These are phyloP conservation scores for Pseudogymnoascus pannorum DNA, from an alignment of 2,329 filamentous ascomycete genomes.

Conservation along the genomic window DNA sequence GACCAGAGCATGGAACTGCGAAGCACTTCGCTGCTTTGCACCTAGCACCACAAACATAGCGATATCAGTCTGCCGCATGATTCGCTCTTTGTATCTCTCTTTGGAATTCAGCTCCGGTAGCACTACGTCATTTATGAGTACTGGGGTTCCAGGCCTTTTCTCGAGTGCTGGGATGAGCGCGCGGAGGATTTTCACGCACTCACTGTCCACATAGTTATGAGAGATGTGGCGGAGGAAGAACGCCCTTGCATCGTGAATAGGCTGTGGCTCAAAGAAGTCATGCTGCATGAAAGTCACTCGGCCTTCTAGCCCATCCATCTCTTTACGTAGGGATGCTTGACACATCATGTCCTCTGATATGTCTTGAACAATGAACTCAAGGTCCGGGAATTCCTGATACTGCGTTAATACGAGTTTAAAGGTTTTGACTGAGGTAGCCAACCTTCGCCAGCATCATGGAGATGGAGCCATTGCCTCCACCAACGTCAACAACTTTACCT, in stretches of 20 bases:
- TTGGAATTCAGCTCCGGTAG: constrained; percentile 23
- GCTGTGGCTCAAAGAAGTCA: constrained; percentile 33
- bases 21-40: constrained; percentile 23
- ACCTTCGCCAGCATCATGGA: constrained; percentile 22
- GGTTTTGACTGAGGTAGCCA: constrained; percentile 10
- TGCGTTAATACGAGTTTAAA: neutral
- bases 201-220: constrained; percentile 35
- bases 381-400: constrained; percentile 7
- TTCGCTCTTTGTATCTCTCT: constrained; percentile 20
- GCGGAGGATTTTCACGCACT: constrained; percentile 31
- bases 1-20: constrained; percentile 19
- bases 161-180: constrained; percentile 30
- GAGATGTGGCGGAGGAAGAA: constrained; percentile 34
- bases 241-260: constrained; percentile 24
- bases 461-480: constrained; percentile 25
- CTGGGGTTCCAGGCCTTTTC: constrained; percentile 20
- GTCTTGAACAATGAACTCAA: constrained; percentile 12
- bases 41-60: constrained; percentile 25
- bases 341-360: constrained; percentile 5
- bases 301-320: too few species aligned
- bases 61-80: constrained; percentile 27
- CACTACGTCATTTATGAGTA: constrained; percentile 31
- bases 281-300: constrained; percentile 27
- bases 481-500: constrained; percentile 27
- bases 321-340: constrained; percentile 13